A percentile compares a stretch with the other conserved stretches of the same genome.
Evolutionary conservation across 2,329 filamentous ascomycete genomes (phyloP).

Genomic region (Epichloe glyceriae): DNA sequence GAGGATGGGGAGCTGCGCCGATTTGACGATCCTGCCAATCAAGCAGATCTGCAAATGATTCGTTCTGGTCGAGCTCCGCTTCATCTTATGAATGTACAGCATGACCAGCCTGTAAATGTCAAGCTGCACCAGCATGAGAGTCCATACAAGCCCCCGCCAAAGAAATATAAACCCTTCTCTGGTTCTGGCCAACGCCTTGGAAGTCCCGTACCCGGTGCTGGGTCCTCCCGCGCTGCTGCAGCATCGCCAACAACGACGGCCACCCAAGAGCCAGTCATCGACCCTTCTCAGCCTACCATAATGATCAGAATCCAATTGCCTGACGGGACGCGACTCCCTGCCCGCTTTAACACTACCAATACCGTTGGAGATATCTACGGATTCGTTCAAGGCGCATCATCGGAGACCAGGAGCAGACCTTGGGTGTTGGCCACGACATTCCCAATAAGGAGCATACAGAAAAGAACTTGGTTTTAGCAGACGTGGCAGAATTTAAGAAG

Average conservation of each 20-base stretch:
- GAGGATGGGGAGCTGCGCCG: constrained; percentile 67
- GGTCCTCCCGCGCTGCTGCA: constrained; percentile 14
- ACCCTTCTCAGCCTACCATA: constrained; percentile 54
- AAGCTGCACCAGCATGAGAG: constrained; percentile 67
- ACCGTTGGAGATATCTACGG: constrained; percentile 67
- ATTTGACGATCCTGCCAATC: constrained; percentile 68
- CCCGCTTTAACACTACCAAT: constrained; percentile 68
- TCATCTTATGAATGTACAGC: constrained; percentile 63
- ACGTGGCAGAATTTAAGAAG: constrained; percentile 52
- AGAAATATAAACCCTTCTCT: constrained; percentile 62
- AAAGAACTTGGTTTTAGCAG: constrained; percentile 42
- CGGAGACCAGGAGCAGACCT: constrained; percentile 40
- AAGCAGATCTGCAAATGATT: constrained; percentile 61
- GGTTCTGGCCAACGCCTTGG: constrained; percentile 63
- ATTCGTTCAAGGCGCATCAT: constrained; percentile 55
- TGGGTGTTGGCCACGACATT: constrained; percentile 76
- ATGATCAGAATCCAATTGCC: constrained; percentile 66
- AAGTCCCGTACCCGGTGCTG: constrained; percentile 57
- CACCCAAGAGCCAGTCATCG: constrained; percentile 29
- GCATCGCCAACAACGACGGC: constrained; percentile 23
- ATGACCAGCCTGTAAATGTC: constrained; percentile 65
- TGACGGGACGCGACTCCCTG: constrained; percentile 63
- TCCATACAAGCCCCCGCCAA: constrained; percentile 55
- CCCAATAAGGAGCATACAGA: constrained; percentile 67
- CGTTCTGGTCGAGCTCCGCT: constrained; percentile 63